Evolutionary conservation across 2,329 filamentous ascomycete species (phyloP).

Genomic region (Cladobotryum mycophilum): DNA sequence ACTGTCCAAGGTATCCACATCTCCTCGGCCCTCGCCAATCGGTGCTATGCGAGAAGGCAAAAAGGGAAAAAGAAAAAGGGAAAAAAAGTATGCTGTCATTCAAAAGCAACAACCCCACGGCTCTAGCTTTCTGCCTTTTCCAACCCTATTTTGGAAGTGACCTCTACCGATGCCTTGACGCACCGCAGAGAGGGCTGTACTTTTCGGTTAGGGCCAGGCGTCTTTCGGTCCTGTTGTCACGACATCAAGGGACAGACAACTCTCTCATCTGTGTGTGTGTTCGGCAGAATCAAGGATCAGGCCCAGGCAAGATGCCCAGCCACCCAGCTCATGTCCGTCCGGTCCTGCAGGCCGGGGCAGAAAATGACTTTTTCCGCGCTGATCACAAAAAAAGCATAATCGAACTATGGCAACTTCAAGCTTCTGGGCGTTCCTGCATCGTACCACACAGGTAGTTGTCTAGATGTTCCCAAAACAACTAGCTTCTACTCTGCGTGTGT

Average conservation of each 20-base stretch:
- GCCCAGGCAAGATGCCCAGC: not conserved
- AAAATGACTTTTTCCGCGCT: not conserved
- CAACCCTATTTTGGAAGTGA: not conserved
- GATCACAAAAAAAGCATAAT: not conserved
- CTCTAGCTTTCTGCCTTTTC: not conserved
- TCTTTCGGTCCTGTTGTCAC: not conserved
- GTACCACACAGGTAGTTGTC: not conserved
- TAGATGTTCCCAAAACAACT: too few relatives aligned
- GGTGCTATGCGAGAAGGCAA: not conserved
- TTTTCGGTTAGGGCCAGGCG: not conserved
- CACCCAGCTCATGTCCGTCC: not conserved
- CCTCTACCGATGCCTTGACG: not conserved
- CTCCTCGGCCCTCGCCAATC: not conserved
- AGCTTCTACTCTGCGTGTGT: not conserved
- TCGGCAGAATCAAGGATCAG: not conserved
- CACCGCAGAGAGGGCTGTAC: too few relatives aligned
- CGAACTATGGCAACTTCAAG: not conserved
- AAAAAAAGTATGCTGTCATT: not conserved
- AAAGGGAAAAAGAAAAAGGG: not conserved
- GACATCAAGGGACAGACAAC: not conserved
- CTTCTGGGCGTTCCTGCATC: not conserved
- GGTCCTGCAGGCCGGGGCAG: not conserved
- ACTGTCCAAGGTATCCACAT: not conserved
- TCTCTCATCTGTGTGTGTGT: too few relatives aligned
- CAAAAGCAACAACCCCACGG: too few relatives aligned